phyloP scores from a whole-genome alignment of 148 eudicot genomes.

The Rhododendron vialii region DNA sequence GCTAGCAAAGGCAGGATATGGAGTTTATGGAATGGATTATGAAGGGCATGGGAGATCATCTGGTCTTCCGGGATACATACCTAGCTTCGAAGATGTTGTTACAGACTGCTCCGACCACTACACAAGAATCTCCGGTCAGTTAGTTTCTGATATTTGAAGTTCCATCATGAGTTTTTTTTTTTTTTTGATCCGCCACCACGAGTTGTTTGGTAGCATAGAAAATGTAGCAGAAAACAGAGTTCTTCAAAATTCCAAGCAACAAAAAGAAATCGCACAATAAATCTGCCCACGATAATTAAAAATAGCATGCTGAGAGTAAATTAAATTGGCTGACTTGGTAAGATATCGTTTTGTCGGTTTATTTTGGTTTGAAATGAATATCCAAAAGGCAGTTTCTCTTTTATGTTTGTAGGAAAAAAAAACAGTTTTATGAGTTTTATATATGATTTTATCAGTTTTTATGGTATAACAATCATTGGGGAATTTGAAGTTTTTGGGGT shows the following conservation, averaged over 20 bases:
- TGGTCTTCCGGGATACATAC: neutral
- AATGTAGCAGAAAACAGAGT: neutral
- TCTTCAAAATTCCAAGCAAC: neutral
- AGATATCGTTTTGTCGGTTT: no score
- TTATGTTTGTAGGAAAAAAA: neutral
- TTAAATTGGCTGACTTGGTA: neutral
- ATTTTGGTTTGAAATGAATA: neutral
- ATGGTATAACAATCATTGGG: neutral
- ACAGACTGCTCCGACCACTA: neutral
- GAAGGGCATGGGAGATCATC: neutral
- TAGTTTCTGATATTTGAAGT: neutral
- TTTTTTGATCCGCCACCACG: neutral
- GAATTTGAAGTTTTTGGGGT: neutral
- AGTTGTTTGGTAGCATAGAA: neutral
- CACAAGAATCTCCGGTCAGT: neutral
- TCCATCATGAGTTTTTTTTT: neutral
- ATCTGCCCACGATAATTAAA: no score
- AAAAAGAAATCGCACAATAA: no score
- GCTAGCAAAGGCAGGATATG: neutral
- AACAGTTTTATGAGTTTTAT: no score
- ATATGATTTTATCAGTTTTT: no score
- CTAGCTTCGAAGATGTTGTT: neutral
- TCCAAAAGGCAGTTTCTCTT: neutral
- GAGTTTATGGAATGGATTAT: neutral
- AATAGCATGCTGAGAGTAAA: no score